Evolutionary conservation across 2,329 filamentous ascomycete species (phyloP).

Genomic region (Aspergillus sp.): DNA sequence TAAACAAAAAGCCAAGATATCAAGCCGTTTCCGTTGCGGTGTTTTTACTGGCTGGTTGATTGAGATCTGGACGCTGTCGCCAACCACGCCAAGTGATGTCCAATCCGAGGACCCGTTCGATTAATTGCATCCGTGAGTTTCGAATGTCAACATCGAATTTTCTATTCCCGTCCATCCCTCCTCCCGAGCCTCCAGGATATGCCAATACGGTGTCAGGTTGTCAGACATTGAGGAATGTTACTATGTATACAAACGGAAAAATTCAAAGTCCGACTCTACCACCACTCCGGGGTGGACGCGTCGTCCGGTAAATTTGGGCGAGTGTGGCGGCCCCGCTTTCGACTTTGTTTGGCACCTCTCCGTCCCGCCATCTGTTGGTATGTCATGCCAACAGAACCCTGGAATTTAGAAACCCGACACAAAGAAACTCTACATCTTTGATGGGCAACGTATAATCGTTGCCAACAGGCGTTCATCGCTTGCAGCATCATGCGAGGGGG

Average conservation of each 20-base stretch:
- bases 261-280: background rate
- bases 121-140: background rate
- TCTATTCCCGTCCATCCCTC: background rate
- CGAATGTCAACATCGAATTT: background rate
- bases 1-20: too few species aligned
- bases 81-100: background rate
- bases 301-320: background rate
- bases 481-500: background rate
- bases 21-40: background rate
- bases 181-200: background rate
- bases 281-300: background rate
- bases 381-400: background rate
- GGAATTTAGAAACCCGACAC: background rate
- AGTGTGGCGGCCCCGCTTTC: background rate
- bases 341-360: background rate
- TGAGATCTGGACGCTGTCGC: too few species aligned
- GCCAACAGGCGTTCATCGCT: background rate
- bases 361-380: background rate
- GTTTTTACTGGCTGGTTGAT: background rate
- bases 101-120: background rate
- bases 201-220: background rate
- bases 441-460: too few species aligned
- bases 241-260: background rate
- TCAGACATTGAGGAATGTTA: constrained; percentile 1
- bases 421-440: background rate